Evolutionary conservation across 306 rosid species (phyloP), one percentile per base, ranked within the genome.

Genomic region (Vicia villosa): DNA sequence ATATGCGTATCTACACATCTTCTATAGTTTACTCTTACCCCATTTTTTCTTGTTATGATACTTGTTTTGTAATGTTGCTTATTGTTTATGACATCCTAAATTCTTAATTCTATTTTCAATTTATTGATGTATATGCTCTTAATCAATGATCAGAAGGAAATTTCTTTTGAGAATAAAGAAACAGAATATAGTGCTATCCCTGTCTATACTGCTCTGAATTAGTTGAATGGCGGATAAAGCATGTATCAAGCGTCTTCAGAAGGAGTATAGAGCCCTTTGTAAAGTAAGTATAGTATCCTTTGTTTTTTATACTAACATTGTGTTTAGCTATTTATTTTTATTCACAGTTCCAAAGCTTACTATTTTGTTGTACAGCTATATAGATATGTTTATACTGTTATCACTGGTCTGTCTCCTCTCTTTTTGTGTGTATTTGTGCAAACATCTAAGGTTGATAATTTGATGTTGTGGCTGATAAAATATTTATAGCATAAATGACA

Each of bases 211-310:
- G 64, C 45, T 43, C 36, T 20, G 66, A 69, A 74, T 70, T 74
- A 16, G 75, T 75, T 82, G 60, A 78, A 95, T 95, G 99, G 99
- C 99, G 17, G 97, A 91, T 51, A 95, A 87, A 78, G 62, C 97
- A 47, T 95, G 99, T 73, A 37, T 87, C 88, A 88, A 89, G 87
- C 94, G 97, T 71, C 95, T 95, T 78, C 99, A 95, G 74, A 95
- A 89, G 86, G 99, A 95, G 84, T 95, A 87, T 66, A 88, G 99
- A 87, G 91, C 99, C n/a, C 91, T 95, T 46, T 95, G 99, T 82
- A 95, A 95, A 85, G 99, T 94, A 83, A 82, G 97, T 88, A 75
- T 17, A 80, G 3, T 43, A 75, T 72, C 67, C 70, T 60, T 70
- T 51, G 77, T 61, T 36, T 40, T 11, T 20, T 63, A 36, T 10